Base-by-base conservation (phyloP, 2,329 filamentous ascomycete genomes). In the Fusarium abutilonis region DNA sequence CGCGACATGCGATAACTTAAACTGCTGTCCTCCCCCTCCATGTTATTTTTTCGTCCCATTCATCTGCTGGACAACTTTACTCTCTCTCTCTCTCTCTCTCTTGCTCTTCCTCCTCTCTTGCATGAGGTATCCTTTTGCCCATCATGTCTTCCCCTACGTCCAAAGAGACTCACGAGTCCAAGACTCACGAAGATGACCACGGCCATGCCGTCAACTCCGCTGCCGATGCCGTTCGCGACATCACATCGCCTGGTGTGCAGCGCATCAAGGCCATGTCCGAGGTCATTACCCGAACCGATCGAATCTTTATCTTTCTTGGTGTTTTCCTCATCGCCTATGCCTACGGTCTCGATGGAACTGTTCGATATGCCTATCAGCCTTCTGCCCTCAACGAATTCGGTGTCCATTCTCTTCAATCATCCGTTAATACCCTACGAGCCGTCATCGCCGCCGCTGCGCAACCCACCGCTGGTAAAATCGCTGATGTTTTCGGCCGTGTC, bases 301-400 rank as follows among this genome's bases (percentile, higher is more conserved):
- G 84, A 28, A 62, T 84, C 56, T 77, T 80, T 59, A 80, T 90
- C 70, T 89, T 89, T 73, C 68, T 83, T 9, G 79, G 85, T 21
- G 78, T 89, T 61, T 89, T 89, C 70, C 71, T 89, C 29, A 76
- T 89, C 49, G 83, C 86, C 10, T 90, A 88, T 71, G 84, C 81
- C 31, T 90, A 89, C 70, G 83, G 84, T 2, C 77, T 89, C 19
- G 86, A 88, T 61, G 83, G 83, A 21, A 83, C 78, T 1, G 77
- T 88, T 39, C 80, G 86, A 13, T 82, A 79, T 60, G 78, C 80
- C 7, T 87, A 84, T 70, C 84, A 86, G 77, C 79, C 85, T 4
- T 74, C 77, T 39, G 86, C 86, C 1, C 85, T 85, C 0, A 76
- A 79, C 1, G 76, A 73, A 2, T 86, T 82, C 60, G 63, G 68